Evolutionary conservation across 495 filamentous ascomycete genomes (phyloP), one percentile per base, ranked within the genome.

Genomic region (Letharia columbiana): DNA sequence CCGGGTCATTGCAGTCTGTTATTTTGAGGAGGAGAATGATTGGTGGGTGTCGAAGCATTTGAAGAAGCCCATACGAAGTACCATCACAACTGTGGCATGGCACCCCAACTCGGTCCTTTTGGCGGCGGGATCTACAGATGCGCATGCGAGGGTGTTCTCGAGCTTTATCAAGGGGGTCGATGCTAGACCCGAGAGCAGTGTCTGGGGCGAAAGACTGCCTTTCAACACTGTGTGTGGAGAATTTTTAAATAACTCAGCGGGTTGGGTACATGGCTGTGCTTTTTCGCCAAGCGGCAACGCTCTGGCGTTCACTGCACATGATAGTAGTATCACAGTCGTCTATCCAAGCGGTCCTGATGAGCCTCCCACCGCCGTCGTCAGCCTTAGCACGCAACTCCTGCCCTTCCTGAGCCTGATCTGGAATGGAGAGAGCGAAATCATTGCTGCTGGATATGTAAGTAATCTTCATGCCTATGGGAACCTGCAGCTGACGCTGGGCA

Each of bases 41-140:
- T 98, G 95, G 95, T 98, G 94, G 94, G 93, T 98, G 10, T 96
- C 92, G 45, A 98, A 98, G 81, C 94, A 98, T 76, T 76, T 98
- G 66, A 97, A 96, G 84, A 98, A 97, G 81, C 94, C 95, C 9
- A 94, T 98, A 71, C 90, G 94, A 61, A 93, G 89, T 72, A 98
- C 94, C 57, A 90, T 98, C 70, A 97, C 94, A 52, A 90, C 89
- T 2, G 84, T 98, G 28, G 87, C 85, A 56, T 98, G 94, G 94
- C 94, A 98, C 73, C 94, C 95, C 18, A 98, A 98, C 79, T 92
- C 89, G 2, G 95, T 98, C 3, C 85, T 98, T 17, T 82, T 98
- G 9, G 94, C 92, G 3, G 91, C 95, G 62, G 94, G 94, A 39
- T 95, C 90, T 18, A 96, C 94, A 7, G 94, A 98, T 75, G 93